These are phyloP conservation scores for Pestalotiopsis sp. DNA, from an alignment of 2,329 filamentous ascomycete genomes.

Conservation along the genomic window DNA sequence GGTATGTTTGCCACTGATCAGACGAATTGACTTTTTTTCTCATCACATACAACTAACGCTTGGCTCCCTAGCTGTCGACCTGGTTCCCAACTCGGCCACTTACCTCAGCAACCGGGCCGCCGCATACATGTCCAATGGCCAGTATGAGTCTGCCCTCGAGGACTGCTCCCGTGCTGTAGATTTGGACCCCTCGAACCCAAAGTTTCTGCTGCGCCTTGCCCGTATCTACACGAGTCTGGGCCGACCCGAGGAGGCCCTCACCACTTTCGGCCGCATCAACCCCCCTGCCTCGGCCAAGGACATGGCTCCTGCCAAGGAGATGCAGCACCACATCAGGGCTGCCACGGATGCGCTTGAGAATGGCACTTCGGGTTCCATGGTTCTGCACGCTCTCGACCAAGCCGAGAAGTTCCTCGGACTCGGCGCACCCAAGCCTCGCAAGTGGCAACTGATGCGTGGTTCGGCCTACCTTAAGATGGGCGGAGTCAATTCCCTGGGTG, in stretches of 20 bases:
- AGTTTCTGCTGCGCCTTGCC: constrained; percentile 85
- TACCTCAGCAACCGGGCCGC: constrained; percentile 95
- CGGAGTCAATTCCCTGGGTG: constrained; percentile 82
- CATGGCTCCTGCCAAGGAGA: constrained; percentile 77
- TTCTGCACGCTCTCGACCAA: constrained; percentile 86
- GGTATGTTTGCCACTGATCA: constrained; percentile 54
- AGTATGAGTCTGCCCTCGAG: constrained; percentile 78
- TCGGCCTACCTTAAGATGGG: constrained; percentile 94
- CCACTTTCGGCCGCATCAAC: constrained; percentile 78
- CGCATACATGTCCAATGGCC: constrained; percentile 85
- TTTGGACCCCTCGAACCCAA: constrained; percentile 82
- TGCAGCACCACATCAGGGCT: constrained; percentile 79
- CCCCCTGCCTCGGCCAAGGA: constrained; percentile 85
- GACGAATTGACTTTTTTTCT: constrained; percentile 16
- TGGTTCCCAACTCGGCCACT: constrained; percentile 82
- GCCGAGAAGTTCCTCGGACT: constrained; percentile 79
- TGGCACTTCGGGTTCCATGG: constrained; percentile 86
- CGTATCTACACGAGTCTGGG: constrained; percentile 89
- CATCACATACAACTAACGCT: constrained; percentile 13
- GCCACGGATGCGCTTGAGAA: constrained; percentile 77
- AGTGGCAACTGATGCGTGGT: constrained; percentile 91
- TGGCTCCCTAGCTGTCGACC: constrained; percentile 76
- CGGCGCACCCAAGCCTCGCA: constrained; percentile 79
- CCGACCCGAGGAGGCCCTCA: constrained; percentile 82
- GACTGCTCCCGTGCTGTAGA: constrained; percentile 84